Evolutionary conservation across 2,329 filamentous ascomycete genomes (phyloP).

Genomic region (Sphaceloma murrayae): DNA sequence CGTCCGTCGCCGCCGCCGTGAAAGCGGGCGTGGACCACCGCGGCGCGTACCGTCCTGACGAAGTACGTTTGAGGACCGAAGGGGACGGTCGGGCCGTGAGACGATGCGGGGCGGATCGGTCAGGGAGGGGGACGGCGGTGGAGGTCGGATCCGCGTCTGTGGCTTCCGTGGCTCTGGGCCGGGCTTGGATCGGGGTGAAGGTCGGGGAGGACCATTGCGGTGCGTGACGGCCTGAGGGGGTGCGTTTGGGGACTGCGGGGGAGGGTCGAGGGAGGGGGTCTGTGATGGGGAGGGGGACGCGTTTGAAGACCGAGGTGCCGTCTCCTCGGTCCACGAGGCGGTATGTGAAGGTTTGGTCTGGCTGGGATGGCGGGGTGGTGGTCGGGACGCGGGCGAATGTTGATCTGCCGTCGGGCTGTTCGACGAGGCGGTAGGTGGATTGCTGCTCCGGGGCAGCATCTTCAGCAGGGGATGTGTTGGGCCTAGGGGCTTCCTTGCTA

Average conservation of each 20-base stretch:
- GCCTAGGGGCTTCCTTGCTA: neutral
- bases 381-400: neutral
- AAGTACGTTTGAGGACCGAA: neutral
- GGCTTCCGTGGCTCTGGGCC: neutral
- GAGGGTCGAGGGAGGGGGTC: neutral
- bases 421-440: conserved; percentile 1
- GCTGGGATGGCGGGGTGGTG: neutral
- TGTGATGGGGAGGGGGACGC: neutral
- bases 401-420: neutral
- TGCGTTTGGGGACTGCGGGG: neutral
- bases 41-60: neutral
- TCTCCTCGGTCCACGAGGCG: neutral
- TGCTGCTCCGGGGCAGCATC: too few relatives aligned
- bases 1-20: neutral
- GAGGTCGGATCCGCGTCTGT: neutral
- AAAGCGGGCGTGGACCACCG: neutral
- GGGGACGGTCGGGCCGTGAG: neutral
- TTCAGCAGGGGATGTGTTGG: too few relatives aligned
- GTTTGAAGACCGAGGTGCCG: neutral
- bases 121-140: neutral
- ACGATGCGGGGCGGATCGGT: neutral
- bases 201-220: neutral
- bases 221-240: neutral
- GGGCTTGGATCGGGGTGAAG: neutral
- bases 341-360: neutral